Evolutionary conservation across 805 yeast species (phyloP).

Genomic region (Clavispora vitiphila): DNA sequence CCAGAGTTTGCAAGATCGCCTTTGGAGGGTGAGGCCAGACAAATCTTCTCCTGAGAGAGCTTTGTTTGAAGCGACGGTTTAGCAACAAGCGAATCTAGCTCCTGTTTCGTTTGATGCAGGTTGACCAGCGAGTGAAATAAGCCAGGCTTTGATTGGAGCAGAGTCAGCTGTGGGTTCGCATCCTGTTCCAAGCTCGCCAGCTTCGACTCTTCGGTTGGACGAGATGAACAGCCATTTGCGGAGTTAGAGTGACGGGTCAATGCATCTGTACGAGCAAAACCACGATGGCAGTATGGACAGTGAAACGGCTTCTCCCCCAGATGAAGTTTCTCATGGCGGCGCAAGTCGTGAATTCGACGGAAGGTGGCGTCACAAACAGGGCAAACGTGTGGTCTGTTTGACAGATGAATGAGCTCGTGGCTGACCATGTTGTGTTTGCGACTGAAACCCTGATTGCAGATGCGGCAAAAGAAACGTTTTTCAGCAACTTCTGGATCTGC

Average conservation of each 20-base stretch:
- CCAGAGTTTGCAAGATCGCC: no score
- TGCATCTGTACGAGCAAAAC: conserved; percentile 75
- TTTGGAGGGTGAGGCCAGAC: no score
- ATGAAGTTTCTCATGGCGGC: conserved; percentile 70
- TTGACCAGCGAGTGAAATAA: no score
- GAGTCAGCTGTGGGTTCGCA: no score
- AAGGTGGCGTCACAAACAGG: conserved; percentile 55
- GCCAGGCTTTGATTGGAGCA: no score
- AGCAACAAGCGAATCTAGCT: no score
- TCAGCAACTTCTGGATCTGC: conserved; percentile 2
- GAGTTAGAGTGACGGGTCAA: conserved; percentile 59
- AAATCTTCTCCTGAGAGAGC: no score
- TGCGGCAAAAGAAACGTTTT: conserved; percentile 46
- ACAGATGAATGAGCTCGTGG: conserved; percentile 65
- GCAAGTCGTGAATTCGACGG: conserved; percentile 70
- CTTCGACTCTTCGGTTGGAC: background rate
- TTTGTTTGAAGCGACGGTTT: no score
- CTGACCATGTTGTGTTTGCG: conserved; percentile 72
- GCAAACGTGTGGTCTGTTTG: conserved; percentile 61
- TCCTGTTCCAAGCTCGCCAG: no score
- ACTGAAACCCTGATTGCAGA: conserved; percentile 61
- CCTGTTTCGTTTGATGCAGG: no score
- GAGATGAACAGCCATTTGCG: conserved; percentile 28
- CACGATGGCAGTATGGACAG: conserved; percentile 57
- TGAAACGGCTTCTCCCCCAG: conserved; percentile 68